These are phyloP conservation scores for Nepenthes gracilis DNA, from an alignment of 148 eudicot genomes.

Conservation along the genomic window DNA sequence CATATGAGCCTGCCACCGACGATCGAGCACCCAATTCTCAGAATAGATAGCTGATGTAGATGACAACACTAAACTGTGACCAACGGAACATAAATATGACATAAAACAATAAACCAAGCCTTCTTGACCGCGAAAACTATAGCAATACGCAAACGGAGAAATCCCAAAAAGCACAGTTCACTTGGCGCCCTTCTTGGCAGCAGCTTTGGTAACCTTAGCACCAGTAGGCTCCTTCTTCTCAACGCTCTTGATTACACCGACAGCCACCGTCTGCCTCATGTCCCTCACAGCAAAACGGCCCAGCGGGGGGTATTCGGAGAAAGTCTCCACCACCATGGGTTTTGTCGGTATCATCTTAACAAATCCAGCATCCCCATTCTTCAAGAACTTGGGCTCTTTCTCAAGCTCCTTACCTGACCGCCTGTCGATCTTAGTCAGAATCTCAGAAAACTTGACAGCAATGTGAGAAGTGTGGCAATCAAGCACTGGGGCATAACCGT, in stretches of 20 bases:
- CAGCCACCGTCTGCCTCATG: constrained; percentile 27
- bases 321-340: constrained; percentile 28
- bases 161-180: constrained; percentile 11
- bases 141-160: not conserved
- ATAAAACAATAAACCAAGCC: not conserved
- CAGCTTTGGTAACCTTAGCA: constrained; percentile 37
- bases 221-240: constrained; percentile 35
- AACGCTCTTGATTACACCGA: constrained; percentile 34
- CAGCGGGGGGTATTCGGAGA: constrained; percentile 21
- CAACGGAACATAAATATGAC: not conserved
- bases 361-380: constrained; percentile 24
- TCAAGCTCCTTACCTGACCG: constrained; percentile 27
- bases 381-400: constrained; percentile 25
- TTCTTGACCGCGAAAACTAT: not conserved
- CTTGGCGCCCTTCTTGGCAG: constrained; percentile 33
- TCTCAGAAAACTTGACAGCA: constrained; percentile 22
- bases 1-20: constrained; percentile 18
- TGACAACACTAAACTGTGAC: constrained; percentile 4
- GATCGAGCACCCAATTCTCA: constrained; percentile 31
- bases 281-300: constrained; percentile 26
- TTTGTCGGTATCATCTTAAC: constrained; percentile 27
- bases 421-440: constrained; percentile 27
- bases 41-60: constrained; percentile 9
- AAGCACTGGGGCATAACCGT: constrained; percentile 22
- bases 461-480: constrained; percentile 29